These are phyloP conservation scores for Psilocybe cubensis DNA, from an alignment of 768 basidiomycete species.

Conservation along the genomic window DNA sequence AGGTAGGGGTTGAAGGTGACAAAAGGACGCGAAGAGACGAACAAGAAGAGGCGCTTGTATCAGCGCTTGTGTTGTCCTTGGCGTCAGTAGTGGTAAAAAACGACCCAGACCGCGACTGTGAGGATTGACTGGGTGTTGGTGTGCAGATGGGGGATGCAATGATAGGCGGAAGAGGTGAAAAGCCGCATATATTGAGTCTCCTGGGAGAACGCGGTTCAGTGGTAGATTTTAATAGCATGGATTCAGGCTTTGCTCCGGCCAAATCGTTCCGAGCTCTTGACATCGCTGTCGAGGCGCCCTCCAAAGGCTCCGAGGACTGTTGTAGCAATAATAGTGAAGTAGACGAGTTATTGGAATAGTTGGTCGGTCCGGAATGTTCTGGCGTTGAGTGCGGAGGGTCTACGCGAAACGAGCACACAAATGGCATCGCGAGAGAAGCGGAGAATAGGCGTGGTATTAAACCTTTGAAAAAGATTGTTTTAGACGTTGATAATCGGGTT, in stretches of 20 bases:
- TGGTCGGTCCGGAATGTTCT: constrained; percentile 14
- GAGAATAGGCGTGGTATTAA: constrained; percentile 7
- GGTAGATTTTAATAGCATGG: constrained; percentile 13
- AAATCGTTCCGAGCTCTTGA: constrained; percentile 15
- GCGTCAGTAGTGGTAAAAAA: constrained; percentile 16
- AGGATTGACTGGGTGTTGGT: constrained; percentile 41
- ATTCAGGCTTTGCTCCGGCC: constrained; percentile 5
- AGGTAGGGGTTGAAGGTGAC: constrained; percentile 45
- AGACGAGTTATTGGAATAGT: constrained; percentile 9
- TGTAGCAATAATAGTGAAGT: constrained; percentile 13
- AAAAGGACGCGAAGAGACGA: constrained; percentile 17
- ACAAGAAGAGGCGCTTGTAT: constrained; percentile 20
- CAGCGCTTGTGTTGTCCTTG: constrained; percentile 7
- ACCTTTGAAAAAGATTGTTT: neutral
- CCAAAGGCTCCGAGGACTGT: constrained; percentile 8
- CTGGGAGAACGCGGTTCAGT: constrained; percentile 21
- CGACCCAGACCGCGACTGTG: constrained; percentile 19
- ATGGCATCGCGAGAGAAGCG: constrained; percentile 23
- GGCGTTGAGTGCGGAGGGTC: constrained; percentile 23
- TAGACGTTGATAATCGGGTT: constrained; percentile 3
- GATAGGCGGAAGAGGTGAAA: constrained; percentile 59
- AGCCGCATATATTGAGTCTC: constrained; percentile 36
- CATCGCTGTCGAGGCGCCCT: constrained; percentile 3
- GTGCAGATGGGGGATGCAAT: constrained; percentile 62
- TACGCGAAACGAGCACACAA: constrained; percentile 16